A percentile compares a stretch with the other conserved stretches of the same genome.
These are phyloP conservation scores for Neonectria sp. DNA, from an alignment of 2,329 filamentous ascomycete species.

Conservation along the genomic window DNA sequence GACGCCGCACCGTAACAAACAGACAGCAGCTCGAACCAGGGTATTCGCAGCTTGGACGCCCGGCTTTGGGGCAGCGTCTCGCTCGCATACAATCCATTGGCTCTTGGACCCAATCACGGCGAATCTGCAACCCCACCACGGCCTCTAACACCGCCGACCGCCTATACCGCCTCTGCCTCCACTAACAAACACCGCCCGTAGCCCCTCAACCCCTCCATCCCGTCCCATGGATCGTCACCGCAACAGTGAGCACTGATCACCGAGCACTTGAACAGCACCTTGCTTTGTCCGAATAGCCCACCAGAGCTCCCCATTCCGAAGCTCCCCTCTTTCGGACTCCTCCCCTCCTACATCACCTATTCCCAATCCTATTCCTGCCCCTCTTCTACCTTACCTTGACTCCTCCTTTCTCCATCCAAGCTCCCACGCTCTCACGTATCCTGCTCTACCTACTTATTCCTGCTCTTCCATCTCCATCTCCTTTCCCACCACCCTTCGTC, in stretches of 20 bases:
- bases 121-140: slow-evolving; percentile 12
- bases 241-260: slow-evolving; percentile 27
- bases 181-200: slow-evolving; percentile 42
- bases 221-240: slow-evolving; percentile 49
- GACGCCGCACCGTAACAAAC: slow-evolving; percentile 17
- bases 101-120: slow-evolving; percentile 20
- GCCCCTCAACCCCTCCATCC: slow-evolving; percentile 46
- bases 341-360: slow-evolving; percentile 26
- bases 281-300: slow-evolving; percentile 28
- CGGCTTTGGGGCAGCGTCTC: slow-evolving; percentile 11
- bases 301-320: slow-evolving; percentile 35
- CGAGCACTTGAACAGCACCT: background rate
- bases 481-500: slow-evolving; percentile 8
- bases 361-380: slow-evolving; percentile 21
- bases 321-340: slow-evolving; percentile 44
- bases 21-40: slow-evolving; percentile 16
- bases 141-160: slow-evolving; percentile 6
- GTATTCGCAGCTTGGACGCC: slow-evolving; percentile 4
- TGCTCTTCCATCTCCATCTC: slow-evolving; percentile 16
- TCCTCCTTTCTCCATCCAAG: slow-evolving; percentile 27
- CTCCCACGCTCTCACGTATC: slow-evolving; percentile 28
- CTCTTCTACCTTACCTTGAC: slow-evolving; percentile 34
- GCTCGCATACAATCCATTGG: slow-evolving; percentile 17
- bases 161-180: slow-evolving; percentile 12
- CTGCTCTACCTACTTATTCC: slow-evolving; percentile 5